phyloP scores from a whole-genome alignment of 225 moss, liverwort and hornwort species.

The Straminergon stramineum region DNA sequence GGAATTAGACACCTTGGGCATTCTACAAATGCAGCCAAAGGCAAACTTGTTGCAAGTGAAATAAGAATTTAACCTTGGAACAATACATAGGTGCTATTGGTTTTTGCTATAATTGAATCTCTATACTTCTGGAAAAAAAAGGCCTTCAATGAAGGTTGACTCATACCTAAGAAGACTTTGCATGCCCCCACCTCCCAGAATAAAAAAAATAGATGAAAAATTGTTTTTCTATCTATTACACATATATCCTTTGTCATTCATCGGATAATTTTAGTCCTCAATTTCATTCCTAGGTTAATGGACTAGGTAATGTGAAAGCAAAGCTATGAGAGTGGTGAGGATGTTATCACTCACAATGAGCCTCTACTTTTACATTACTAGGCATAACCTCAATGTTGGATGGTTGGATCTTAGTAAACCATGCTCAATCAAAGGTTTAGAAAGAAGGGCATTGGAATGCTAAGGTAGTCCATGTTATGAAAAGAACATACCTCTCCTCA shows the following conservation, averaged over 20 bases:
- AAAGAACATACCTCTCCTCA: not conserved
- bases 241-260: no score
- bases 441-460: not conserved
- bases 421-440: not conserved
- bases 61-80: not conserved
- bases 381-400: not conserved
- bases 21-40: not conserved
- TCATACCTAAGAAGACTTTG: no score
- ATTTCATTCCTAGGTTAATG: no score
- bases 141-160: no score
- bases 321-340: not conserved
- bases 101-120: no score
- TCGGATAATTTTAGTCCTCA: no score
- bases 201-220: no score
- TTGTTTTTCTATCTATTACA: no score
- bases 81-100: no score
- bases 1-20: not conserved
- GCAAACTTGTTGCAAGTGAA: not conserved
- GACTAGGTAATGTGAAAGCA: no score
- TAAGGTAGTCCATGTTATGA: not conserved
- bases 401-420: not conserved
- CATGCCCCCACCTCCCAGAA: no score
- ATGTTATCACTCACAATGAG: not conserved
- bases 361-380: fast-evolving
- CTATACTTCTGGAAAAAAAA: no score